Evolutionary conservation across 2,329 filamentous ascomycete genomes (phyloP).

Genomic region (Escovopsis weberi): DNA sequence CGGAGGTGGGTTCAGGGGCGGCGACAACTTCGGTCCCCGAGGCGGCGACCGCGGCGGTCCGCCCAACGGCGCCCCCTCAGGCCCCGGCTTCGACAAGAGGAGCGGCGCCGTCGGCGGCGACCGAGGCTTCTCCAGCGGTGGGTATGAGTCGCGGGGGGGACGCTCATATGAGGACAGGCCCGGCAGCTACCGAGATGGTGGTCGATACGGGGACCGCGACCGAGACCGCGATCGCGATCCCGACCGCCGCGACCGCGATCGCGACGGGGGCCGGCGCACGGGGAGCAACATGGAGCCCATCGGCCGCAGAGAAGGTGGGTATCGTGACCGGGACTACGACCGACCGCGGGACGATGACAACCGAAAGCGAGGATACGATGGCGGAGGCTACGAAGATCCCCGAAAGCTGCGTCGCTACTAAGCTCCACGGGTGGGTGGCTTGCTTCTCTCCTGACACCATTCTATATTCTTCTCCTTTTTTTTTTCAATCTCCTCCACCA

Average conservation of each 20-base stretch:
- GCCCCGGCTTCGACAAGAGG: slow-evolving; percentile 37
- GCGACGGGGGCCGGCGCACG: slow-evolving; percentile 31
- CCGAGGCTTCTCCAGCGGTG: slow-evolving; percentile 31
- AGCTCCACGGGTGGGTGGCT: slow-evolving; percentile 8
- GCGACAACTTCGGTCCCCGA: slow-evolving; percentile 24
- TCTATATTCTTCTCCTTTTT: too few species aligned
- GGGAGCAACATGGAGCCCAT: slow-evolving; percentile 79
- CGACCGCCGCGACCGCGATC: slow-evolving; percentile 14
- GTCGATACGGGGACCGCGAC: slow-evolving; percentile 32
- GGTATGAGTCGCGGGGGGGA: slow-evolving; percentile 40
- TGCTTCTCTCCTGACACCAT: not conserved
- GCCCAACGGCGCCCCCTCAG: slow-evolving; percentile 45
- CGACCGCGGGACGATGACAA: slow-evolving; percentile 42
- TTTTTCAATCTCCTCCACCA: not conserved
- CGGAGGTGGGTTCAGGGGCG: slow-evolving; percentile 18
- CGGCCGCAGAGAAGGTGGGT: slow-evolving; percentile 48
- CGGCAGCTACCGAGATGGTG: slow-evolving; percentile 36
- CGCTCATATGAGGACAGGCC: slow-evolving; percentile 47
- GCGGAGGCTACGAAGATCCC: slow-evolving; percentile 66
- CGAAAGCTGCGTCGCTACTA: slow-evolving; percentile 52
- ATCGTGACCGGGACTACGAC: slow-evolving; percentile 36
- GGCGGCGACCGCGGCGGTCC: slow-evolving; percentile 21
- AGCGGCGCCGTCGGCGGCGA: slow-evolving; percentile 33
- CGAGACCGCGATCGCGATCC: slow-evolving; percentile 35
- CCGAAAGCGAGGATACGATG: slow-evolving; percentile 60